phyloP scores from a whole-genome alignment of 441 rosid species.

The Gossypium lobatum region DNA sequence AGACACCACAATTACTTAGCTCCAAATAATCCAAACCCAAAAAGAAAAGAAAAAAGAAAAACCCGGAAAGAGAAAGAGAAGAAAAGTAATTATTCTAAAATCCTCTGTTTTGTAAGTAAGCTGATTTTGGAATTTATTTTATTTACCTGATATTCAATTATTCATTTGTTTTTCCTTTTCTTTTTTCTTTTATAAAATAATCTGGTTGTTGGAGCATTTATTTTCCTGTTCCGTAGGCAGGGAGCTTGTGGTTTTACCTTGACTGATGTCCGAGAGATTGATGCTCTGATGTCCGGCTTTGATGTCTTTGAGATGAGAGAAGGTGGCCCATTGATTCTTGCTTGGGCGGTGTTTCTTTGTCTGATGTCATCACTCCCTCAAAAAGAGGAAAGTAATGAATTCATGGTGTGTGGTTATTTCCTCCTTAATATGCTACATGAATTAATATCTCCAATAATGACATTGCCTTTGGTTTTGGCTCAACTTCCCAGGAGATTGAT shows the following conservation, averaged over 20 bases:
- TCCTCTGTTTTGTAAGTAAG: background rate
- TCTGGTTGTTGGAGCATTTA: constrained; percentile 21
- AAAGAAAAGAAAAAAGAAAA: background rate
- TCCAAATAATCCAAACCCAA: background rate
- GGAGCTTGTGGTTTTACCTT: constrained; percentile 55
- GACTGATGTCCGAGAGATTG: constrained; percentile 85
- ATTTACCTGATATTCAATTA: background rate
- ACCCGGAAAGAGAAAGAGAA: background rate
- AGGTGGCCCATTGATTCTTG: constrained; percentile 68
- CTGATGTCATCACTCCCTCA: constrained; percentile 76
- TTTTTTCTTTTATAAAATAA: constrained; percentile 12
- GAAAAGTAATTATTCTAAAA: background rate
- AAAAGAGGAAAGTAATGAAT: constrained; percentile 52
- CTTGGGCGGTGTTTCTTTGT: constrained; percentile 96
- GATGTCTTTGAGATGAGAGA: constrained; percentile 61
- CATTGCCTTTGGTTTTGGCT: constrained; percentile 14
- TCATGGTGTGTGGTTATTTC: constrained; percentile 48
- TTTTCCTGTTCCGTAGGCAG: constrained; percentile 43
- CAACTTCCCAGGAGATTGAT: constrained; percentile 67
- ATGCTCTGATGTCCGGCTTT: constrained; percentile 68
- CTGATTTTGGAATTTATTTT: background rate
- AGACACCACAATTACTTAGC: background rate
- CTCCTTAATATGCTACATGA: constrained; percentile 16
- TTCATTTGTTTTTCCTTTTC: constrained; percentile 1
- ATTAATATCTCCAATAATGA: constrained; percentile 12